Percentiles rank a stretch among this genome's conserved stretches.
These are phyloP conservation scores for Saccharomyces hybrid DNA, from an alignment of 1,139 yeast species.

Conservation along the genomic window DNA sequence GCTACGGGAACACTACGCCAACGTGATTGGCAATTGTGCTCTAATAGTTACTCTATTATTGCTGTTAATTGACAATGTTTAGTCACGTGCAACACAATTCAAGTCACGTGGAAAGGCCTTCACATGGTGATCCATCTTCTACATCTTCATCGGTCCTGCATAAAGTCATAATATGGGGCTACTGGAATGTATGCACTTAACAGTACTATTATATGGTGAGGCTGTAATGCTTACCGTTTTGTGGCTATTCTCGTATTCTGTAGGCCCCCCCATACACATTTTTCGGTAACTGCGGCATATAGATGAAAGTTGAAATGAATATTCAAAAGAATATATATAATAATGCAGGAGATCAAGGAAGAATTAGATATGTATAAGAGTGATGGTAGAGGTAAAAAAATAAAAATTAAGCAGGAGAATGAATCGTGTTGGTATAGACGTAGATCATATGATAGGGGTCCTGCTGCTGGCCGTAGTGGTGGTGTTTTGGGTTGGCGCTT, in stretches of 20 bases:
- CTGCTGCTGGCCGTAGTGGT: slow-evolving; percentile 66
- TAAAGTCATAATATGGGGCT: not conserved
- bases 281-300: not conserved
- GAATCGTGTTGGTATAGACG: not conserved
- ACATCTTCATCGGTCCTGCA: not conserved
- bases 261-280: not conserved
- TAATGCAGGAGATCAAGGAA: not conserved
- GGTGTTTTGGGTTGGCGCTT: slow-evolving; percentile 79
- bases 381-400: slow-evolving; percentile 43
- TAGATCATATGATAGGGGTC: slow-evolving; percentile 43
- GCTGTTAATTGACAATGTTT: not conserved
- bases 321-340: not conserved
- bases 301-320: not conserved
- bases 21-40: not conserved
- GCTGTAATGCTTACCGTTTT: not conserved
- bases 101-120: not conserved
- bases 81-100: not conserved
- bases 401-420: slow-evolving; percentile 3
- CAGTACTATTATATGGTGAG: not conserved
- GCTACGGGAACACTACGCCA: not conserved
- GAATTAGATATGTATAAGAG: slow-evolving; percentile 9
- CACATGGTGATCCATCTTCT: not conserved
- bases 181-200: not conserved
- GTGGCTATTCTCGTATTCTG: not conserved
- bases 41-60: not conserved